Evolutionary conservation across 2,329 filamentous ascomycete genomes (phyloP), one percentile per base, ranked within the genome.

Genomic region (Colletotrichum sp.): DNA sequence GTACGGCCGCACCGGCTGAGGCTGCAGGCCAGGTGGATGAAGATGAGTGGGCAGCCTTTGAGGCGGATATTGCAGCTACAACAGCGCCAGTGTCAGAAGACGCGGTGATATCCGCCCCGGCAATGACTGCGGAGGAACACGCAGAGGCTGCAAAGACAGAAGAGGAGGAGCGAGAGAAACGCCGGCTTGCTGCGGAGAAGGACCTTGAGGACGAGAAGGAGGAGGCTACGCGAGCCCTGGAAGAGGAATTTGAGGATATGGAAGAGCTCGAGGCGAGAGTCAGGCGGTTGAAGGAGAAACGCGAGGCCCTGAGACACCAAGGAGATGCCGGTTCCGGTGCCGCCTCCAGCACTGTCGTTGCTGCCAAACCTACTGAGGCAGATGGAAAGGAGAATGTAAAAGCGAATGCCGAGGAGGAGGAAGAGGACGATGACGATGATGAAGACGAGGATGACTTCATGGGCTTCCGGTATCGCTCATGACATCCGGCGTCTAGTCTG

Each of bases 211-310:
- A 93, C 52, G 94, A 96, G 82, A 91, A 91, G 72, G 95, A 97
- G 82, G 95, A 97, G 80, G 94, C 95, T 2, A 91, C 90, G 57
- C 89, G 93, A 26, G 92, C 93, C 34, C 85, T 96, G 72, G 93
- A 95, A 83, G 91, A 93, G 55, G 95, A 96, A 83, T 94, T 96
- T 78, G 94, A 95, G 74, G 93, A 96, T 82, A 96, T 96, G 94
- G 93, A 94, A 81, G 91, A 93, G 81, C 88, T 96, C 61, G 95
- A 96, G 83, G 91, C 91, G 67, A 90, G 94, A 8, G 93, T 96
- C 15, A 88, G 89, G 75, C 89, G 88, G 76, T 84, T 96, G 70
- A 93, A 94, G 82, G 92, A 94, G 81, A 92, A 92, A 82, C 88
- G 94, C 63, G 94, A 96, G 81, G 91, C 92, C 71, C 82, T 96